Conservation (phyloP, 83 land plant genomes). For the Thuja plicata region DNA sequence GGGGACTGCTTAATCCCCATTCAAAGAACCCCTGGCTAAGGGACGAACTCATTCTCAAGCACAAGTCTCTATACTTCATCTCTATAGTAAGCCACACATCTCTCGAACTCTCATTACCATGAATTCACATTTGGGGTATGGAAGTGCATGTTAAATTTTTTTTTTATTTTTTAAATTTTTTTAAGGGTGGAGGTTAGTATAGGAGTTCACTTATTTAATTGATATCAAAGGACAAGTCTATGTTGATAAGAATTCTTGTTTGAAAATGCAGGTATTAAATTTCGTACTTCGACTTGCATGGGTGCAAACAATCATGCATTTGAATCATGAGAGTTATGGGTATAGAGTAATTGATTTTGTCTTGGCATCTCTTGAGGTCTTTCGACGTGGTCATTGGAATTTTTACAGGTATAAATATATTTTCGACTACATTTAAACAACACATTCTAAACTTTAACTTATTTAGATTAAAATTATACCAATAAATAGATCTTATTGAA, state of each 20-base stretch:
- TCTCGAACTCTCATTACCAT: background rate
- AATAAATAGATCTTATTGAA: no score
- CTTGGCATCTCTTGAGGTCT: conserved; percentile 69
- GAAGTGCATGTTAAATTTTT: no score
- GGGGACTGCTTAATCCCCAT: conserved; percentile 63
- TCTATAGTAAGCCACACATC: conserved; percentile 48
- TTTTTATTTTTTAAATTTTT: no score
- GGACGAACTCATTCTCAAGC: conserved; percentile 66
- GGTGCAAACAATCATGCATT: conserved; percentile 56
- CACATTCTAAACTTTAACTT: no score
- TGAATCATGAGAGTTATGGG: conserved; percentile 34
- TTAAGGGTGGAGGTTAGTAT: no score
- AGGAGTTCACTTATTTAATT: no score
- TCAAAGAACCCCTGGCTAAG: conserved; percentile 63
- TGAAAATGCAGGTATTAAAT: conserved; percentile 47
- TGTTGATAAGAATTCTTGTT: no score
- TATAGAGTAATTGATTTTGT: conserved; percentile 50
- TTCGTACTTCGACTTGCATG: conserved; percentile 66
- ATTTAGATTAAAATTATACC: no score
- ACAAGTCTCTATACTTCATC: conserved; percentile 54
- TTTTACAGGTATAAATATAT: conserved; percentile 60
- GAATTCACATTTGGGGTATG: no score
- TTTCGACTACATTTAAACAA: background rate
- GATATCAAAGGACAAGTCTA: no score
- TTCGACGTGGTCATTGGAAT: conserved; percentile 88